A percentile compares a stretch with the other conserved stretches of the same genome.
Evolutionary conservation across 345 rosid genomes (phyloP).

Genomic region (Passiflora organensis): DNA sequence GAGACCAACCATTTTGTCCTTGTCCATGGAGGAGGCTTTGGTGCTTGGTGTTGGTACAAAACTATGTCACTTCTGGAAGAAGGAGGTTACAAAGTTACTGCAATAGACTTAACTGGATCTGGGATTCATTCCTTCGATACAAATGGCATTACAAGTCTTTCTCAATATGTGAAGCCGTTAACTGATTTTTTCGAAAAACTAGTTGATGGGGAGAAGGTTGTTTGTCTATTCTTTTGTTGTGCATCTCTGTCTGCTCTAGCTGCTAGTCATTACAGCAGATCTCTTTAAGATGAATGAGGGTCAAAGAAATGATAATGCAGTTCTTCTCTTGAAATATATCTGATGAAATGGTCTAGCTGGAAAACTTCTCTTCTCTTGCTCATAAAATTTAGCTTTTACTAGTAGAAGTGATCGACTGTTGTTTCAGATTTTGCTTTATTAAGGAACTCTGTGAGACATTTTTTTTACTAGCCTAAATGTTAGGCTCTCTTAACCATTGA

Average conservation of each 20-base stretch:
- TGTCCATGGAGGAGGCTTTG: constrained; percentile 96
- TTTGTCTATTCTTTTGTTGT: background rate
- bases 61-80: constrained; percentile 89
- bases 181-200: constrained; percentile 71
- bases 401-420: background rate
- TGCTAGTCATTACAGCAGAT: background rate
- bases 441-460: background rate
- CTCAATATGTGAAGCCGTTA: constrained; percentile 84
- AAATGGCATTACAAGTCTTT: constrained; percentile 58
- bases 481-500: background rate
- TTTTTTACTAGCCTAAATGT: background rate
- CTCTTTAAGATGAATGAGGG: background rate
- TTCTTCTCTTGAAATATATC: background rate
- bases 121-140: constrained; percentile 74
- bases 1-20: constrained; percentile 83
- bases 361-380: background rate
- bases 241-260: constrained; percentile 4
- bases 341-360: background rate
- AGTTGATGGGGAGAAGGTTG: constrained; percentile 68
- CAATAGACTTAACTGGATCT: constrained; percentile 86
- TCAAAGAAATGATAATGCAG: background rate
- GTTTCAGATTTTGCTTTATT: background rate
- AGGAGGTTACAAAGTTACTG: constrained; percentile 80
- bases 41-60: constrained; percentile 99
- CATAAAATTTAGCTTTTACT: background rate